Percentiles rank a stretch among this genome's conserved stretches.
phyloP scores from a whole-genome alignment of 768 basidiomycete species.

The Mycena rebaudengoi region DNA sequence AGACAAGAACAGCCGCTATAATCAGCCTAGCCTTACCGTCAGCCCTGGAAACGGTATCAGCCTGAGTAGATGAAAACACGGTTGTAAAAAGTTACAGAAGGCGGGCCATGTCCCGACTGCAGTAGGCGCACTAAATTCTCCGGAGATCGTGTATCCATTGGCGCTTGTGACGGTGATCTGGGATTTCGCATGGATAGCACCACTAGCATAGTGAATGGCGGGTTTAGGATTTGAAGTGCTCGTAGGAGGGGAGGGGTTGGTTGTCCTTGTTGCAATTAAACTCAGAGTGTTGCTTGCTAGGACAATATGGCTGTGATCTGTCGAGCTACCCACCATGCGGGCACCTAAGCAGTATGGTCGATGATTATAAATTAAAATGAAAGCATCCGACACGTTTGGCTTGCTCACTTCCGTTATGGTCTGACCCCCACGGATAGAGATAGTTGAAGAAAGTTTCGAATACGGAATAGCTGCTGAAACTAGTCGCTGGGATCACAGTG shows the following conservation, averaged over 20 bases:
- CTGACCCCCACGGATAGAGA: conserved; percentile 56
- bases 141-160: conserved; percentile 47
- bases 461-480: conserved; percentile 47
- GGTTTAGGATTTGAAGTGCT: conserved; percentile 51
- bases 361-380: background rate
- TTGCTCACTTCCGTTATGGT: conserved; percentile 58
- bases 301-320: conserved; percentile 48
- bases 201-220: conserved; percentile 53
- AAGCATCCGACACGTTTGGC: too few species aligned
- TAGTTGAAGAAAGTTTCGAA: conserved; percentile 49
- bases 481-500: conserved; percentile 50
- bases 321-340: conserved; percentile 52
- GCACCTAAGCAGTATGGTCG: conserved; percentile 41
- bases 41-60: conserved; percentile 29
- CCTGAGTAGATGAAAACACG: background rate
- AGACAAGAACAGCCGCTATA: background rate
- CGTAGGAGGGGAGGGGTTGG: conserved; percentile 47
- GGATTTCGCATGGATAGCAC: conserved; percentile 51
- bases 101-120: conserved; percentile 53
- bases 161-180: conserved; percentile 51
- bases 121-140: conserved; percentile 54
- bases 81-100: conserved; percentile 45
- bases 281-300: conserved; percentile 48
- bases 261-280: conserved; percentile 51
- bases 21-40: conserved; percentile 30